phyloP scores from a whole-genome alignment of 306 rosid species.

The Hippophae tibetana region DNA sequence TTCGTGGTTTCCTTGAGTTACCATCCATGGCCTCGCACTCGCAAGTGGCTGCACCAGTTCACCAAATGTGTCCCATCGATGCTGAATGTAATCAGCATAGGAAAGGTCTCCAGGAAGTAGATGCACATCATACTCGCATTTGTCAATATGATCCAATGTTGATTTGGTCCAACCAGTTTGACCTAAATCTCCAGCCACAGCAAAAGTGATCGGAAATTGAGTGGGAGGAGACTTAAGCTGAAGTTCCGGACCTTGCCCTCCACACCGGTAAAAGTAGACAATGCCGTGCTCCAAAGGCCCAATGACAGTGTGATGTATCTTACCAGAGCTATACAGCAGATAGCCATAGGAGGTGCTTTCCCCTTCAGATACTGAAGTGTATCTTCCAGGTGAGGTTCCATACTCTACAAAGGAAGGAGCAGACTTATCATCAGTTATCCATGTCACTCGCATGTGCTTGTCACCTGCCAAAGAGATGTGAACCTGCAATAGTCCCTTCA shows the following conservation, averaged over 20 bases:
- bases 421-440: conserved; percentile 55
- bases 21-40: conserved; percentile 92
- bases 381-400: conserved; percentile 55
- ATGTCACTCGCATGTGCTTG: conserved; percentile 60
- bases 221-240: conserved; percentile 80
- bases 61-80: conserved; percentile 81
- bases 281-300: conserved; percentile 69
- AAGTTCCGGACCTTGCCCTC: conserved; percentile 67
- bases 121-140: conserved; percentile 67
- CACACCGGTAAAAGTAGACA: conserved; percentile 69
- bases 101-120: conserved; percentile 92
- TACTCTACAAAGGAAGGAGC: conserved; percentile 74
- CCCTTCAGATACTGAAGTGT: conserved; percentile 49
- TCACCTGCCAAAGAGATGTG: conserved; percentile 91
- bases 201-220: conserved; percentile 69
- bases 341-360: conserved; percentile 72
- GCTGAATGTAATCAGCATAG: conserved; percentile 78
- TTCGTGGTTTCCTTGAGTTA: conserved; percentile 91
- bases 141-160: conserved; percentile 64
- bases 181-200: conserved; percentile 90
- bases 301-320: conserved; percentile 79
- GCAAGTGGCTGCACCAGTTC: conserved; percentile 90
- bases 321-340: conserved; percentile 65
- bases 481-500: conserved; percentile 42
- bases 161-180: conserved; percentile 93